Evolutionary conservation across 2,329 filamentous ascomycete genomes (phyloP), one percentile per base, ranked within the genome.

Genomic region (Tolypocladium paradoxum): DNA sequence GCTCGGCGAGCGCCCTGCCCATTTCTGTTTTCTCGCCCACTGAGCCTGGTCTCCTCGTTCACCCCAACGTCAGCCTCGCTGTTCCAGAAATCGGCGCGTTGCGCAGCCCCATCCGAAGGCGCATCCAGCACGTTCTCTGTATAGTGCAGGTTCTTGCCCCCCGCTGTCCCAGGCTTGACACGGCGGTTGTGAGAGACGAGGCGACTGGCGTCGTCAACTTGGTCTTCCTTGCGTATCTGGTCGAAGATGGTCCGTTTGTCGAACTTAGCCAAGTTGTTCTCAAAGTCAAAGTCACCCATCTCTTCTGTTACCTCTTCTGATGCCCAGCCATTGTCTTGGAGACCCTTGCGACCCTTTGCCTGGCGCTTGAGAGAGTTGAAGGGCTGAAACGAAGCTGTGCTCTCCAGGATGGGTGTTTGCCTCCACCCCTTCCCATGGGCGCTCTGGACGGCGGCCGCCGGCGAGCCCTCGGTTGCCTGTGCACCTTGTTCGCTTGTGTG

Each of bases 221-320:
- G 85, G 62, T 97, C 92, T 53, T 95, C 89, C 59, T 88, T 89
- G 55, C 89, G 80, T 68, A 97, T 93, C 69, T 96, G 86, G 59
- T 92, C 87, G 65, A 99, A 99, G 9, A 97, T 83, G 1, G 84
- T 85, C 53, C 86, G 83, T 73, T 97, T 97, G 73, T 97, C 91
- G 62, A 97, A 97, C 64, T 96, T 95, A 48, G 89, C 91, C 34
- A 97, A 76, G 59, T 90, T 90, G 52, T 83, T 84, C 61, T 88
- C 85, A 63, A 97, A 97, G 68, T 97, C 92, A 62, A 97, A 97
- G 56, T 97, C 93, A 12, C 88, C 89, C 76, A 93, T 81, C 65
- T 95, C 92, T 70, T 97, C 93, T 0, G 90, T 96, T 24, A 92
- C 91, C 64, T 97, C 92, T 65, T 96, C 93, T 0, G 92, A 96